Base-by-base conservation (phyloP, 169 alveolate species). In the Cryptosporidium ubiquitum region DNA sequence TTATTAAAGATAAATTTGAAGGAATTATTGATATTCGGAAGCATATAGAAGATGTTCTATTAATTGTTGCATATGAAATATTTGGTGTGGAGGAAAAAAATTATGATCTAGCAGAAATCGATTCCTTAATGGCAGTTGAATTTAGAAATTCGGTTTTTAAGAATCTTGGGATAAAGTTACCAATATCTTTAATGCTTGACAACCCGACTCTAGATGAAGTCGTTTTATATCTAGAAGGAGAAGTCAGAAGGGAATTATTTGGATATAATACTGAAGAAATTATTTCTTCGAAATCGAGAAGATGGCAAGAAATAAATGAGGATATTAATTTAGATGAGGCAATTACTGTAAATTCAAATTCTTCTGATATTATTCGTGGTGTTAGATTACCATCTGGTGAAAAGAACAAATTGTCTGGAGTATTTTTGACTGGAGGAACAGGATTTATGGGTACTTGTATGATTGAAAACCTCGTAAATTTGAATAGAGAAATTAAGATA, bases 101-200 rank as follows among this genome's bases (percentile, higher is more conserved):
- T 14, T 42, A 39, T 7, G 89, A 79, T 79, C 31, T 79, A 18
- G 23, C 74, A 20, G 93, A 91, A n/a, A 47, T 92, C 20, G 95
- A 92, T 61, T 92, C 95, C 0, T 33, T 92, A 55, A 91, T 92
- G 40, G 91, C 95, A 26, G 92, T 92, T 14, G 95, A 92, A 55
- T 89, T 92, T 47, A 52, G 95, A n/a, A 91, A 91, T 35, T 61
- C 69, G 2, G 58, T 92, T 33, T 86, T 66, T 49, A 86, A 79
- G 29, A 16, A 85, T 9, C 73, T 89, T 29, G 86, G 68, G 33
- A 73, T 91, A 47, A 92, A 85, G 31, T 64, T 92, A 66, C 92
- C 95, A 33, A 91, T 92, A 35, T 58, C 93, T 31, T 26, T 85
- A 42, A 89, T 92, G 70, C 64, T 92, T 29, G 95, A 92, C 29